A percentile compares a stretch with the other conserved stretches of the same genome.
phyloP scores from a whole-genome alignment of 805 yeast genomes.

The Komagataella ulmi region DNA sequence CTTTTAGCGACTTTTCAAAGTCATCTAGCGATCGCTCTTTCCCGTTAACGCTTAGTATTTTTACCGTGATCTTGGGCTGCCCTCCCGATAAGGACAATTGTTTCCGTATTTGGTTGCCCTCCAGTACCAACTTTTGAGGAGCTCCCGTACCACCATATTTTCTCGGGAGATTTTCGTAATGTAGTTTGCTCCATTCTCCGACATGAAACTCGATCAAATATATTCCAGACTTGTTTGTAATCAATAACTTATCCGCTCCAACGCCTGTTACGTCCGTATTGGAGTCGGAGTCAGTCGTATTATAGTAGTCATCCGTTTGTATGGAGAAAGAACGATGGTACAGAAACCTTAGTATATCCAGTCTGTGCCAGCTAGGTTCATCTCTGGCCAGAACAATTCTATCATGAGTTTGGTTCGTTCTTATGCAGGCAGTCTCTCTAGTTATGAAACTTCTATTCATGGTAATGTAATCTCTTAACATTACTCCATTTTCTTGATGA shows the following conservation, averaged over 20 bases:
- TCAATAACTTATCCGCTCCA: slow-evolving; percentile 27
- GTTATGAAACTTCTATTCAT: slow-evolving; percentile 76
- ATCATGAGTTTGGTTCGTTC: slow-evolving; percentile 37
- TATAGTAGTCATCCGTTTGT: background rate
- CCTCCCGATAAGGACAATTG: slow-evolving; percentile 16
- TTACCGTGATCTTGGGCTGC: slow-evolving; percentile 22
- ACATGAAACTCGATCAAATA: slow-evolving; percentile 60
- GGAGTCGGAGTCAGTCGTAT: slow-evolving; percentile 23
- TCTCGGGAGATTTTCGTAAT: slow-evolving; percentile 46
- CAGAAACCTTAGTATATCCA: slow-evolving; percentile 66
- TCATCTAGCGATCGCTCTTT: slow-evolving; percentile 51
- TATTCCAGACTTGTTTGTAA: slow-evolving; percentile 52
- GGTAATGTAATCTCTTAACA: slow-evolving; percentile 75
- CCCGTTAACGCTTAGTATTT: slow-evolving; percentile 37
- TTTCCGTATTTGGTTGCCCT: slow-evolving; percentile 29
- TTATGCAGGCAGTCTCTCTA: slow-evolving; percentile 41
- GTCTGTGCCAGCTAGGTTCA: slow-evolving; percentile 80
- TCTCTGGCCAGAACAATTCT: slow-evolving; percentile 39
- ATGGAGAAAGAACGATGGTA: slow-evolving; percentile 70
- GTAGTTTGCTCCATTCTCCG: slow-evolving; percentile 46
- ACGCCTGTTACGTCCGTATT: slow-evolving; percentile 25
- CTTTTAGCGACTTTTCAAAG: slow-evolving; percentile 21
- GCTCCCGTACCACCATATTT: slow-evolving; percentile 49
- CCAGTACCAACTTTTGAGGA: slow-evolving; percentile 34
- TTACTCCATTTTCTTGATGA: slow-evolving; percentile 80